Conservation (phyloP, 2,329 filamentous ascomycete genomes). For the Monilinia laxa region DNA sequence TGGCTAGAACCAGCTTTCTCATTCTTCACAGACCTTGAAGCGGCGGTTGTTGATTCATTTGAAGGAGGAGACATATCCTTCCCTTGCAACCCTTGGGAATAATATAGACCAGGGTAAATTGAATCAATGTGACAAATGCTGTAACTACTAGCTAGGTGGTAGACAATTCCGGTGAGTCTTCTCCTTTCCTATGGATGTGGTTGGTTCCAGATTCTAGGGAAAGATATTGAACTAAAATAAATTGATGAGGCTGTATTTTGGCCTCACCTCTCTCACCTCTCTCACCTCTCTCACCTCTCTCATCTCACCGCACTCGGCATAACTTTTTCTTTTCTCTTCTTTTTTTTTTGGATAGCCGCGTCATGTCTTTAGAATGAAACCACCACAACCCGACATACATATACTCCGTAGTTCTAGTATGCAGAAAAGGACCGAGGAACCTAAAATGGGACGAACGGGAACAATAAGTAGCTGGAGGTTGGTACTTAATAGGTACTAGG, state of each 20-base stretch:
- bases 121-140: background rate
- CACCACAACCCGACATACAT: no score
- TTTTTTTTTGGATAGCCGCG: background rate
- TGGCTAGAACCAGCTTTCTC: background rate
- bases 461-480: background rate
- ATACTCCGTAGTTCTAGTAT: background rate
- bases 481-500: background rate
- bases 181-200: no score
- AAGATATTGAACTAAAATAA: background rate
- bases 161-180: no score
- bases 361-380: background rate
- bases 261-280: background rate
- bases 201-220: background rate
- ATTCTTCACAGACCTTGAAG: background rate
- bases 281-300: no score
- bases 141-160: no score
- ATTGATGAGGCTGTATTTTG: slow-evolving; percentile 10
- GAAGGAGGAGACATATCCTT: slow-evolving; percentile 14
- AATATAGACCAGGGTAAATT: background rate
- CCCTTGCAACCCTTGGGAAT: background rate
- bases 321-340: background rate
- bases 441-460: no score
- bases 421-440: slow-evolving; percentile 19
- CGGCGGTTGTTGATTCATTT: slow-evolving; percentile 1
- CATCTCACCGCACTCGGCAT: background rate